These are phyloP conservation scores for Collybia nuda DNA, from an alignment of 768 basidiomycete species.

Conservation along the genomic window DNA sequence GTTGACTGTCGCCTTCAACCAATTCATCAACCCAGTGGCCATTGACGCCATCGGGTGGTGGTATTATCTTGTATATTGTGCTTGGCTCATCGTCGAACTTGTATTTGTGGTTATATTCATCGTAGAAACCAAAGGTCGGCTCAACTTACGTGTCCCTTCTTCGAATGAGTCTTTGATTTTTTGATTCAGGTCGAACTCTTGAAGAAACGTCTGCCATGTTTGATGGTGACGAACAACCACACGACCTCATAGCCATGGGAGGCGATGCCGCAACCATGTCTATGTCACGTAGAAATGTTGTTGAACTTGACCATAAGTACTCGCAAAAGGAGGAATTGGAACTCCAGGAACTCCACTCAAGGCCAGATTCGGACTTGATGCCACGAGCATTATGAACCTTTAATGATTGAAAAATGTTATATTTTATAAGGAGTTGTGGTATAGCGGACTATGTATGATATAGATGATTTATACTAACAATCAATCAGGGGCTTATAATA, in stretches of 20 bases:
- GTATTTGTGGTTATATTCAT: conserved; percentile 46
- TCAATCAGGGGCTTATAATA: not conserved
- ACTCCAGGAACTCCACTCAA: conserved; percentile 7
- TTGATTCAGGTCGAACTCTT: conserved; percentile 3
- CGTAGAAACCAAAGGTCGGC: not conserved
- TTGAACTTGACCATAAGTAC: not conserved
- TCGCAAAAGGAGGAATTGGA: conserved; percentile 1
- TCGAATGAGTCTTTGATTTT: not conserved
- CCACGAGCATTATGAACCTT: not conserved
- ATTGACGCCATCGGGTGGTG: conserved; percentile 56
- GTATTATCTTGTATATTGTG: conserved; percentile 64
- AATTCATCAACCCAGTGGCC: conserved; percentile 79
- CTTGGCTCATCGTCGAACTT: conserved; percentile 64
- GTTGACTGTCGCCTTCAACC: conserved; percentile 73
- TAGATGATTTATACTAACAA: no score
- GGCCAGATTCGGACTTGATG: not conserved
- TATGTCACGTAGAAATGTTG: conserved; percentile 2
- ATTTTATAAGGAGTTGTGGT: no score
- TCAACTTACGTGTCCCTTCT: not conserved
- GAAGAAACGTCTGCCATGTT: conserved; percentile 7
- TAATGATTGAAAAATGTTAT: no score
- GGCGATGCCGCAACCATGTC: conserved; percentile 7
- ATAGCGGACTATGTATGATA: no score
- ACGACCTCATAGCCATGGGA: conserved; percentile 6
- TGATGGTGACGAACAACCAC: conserved; percentile 6